Percentiles rank a stretch among this genome's conserved stretches.
These are phyloP conservation scores for Hypoxylon subgilvum DNA, from an alignment of 495 filamentous ascomycete genomes.

Conservation along the genomic window DNA sequence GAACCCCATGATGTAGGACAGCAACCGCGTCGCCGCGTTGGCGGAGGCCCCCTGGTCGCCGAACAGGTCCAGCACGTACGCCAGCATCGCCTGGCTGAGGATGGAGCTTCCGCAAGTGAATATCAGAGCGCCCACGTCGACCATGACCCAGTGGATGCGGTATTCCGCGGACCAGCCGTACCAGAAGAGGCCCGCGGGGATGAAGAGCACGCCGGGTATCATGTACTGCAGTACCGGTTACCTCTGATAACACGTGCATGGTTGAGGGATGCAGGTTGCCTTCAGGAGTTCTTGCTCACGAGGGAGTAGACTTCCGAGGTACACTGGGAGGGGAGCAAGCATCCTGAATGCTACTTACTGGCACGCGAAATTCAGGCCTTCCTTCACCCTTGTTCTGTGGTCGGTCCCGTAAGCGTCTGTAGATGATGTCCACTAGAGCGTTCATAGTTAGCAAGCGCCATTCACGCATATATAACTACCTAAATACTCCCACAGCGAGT, in stretches of 20 bases:
- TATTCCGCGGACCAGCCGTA: constrained; percentile 70
- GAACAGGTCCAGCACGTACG: constrained; percentile 56
- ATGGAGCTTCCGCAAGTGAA: constrained; percentile 64
- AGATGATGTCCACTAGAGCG: constrained; percentile 10
- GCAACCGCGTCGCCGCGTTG: constrained; percentile 22
- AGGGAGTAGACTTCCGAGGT: background rate
- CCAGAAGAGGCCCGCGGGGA: constrained; percentile 62
- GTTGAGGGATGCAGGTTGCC: too few relatives aligned
- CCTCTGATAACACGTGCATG: too few relatives aligned
- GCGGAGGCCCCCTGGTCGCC: constrained; percentile 30
- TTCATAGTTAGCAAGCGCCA: background rate
- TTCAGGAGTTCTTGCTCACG: background rate
- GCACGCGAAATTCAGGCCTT: constrained; percentile 65
- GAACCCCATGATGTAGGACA: constrained; percentile 43
- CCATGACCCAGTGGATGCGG: constrained; percentile 60
- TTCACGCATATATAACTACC: too few relatives aligned
- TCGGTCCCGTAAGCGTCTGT: constrained; percentile 4
- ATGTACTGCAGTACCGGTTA: constrained; percentile 43
- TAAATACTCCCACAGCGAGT: too few relatives aligned
- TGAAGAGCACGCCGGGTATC: constrained; percentile 60
- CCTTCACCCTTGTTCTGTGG: constrained; percentile 51
- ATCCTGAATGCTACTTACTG: constrained; percentile 18
- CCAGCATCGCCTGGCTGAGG: constrained; percentile 68
- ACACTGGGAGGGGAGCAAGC: too few relatives aligned
- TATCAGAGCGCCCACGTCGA: constrained; percentile 60